Base-by-base conservation (phyloP, 2,329 filamentous ascomycete species). In the Alternaria angustiovoidea region DNA sequence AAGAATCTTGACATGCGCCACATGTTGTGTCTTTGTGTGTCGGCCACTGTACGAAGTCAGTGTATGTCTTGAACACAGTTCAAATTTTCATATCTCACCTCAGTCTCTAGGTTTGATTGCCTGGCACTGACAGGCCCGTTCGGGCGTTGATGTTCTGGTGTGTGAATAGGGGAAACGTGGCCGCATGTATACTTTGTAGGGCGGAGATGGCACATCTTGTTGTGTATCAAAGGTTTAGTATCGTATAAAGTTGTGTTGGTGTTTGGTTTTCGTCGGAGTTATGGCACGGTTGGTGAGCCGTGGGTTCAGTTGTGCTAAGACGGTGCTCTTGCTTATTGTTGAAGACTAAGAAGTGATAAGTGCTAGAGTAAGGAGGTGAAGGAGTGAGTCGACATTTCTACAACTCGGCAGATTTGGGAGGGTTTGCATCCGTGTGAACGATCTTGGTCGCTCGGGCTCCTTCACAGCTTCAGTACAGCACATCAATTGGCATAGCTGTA, bases 121-220 rank as follows among this genome's bases (percentile, higher is more conserved):
- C 9, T 47, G 20, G 41, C 39, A 42, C 56, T 32, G 14, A 39
- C 32, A 18, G 34, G 26, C 9, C 26, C 7, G 51, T 7, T 38
- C 5, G 52, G 56, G 47, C 48, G 43, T 28, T 51, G 20, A 38
- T 54, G 51, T 18, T 30, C 30, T 32, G 44, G n/a, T 41, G 52
- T 22, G 32, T 64, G 59, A 55, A 54, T 18, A 7, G 55, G 62
- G 7, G 59, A 56, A 22, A 51, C 9, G 34, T 62, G 62, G 12
- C 24, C 34, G 52, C 62, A 64, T 7, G 52, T 44, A 49, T 64
- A 64, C 52, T 53, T 59, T 2, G 62, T 62, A 22, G 24, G 55
- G 20, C 22, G 46, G 24, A 59, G 26, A 34, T 51, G 51, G 39
- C 59, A 62, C 62, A 64, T 64, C 22, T 43, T 12, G 36, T 26